Conservation (phyloP, 768 basidiomycete genomes). For the Boletus reticulatus region DNA sequence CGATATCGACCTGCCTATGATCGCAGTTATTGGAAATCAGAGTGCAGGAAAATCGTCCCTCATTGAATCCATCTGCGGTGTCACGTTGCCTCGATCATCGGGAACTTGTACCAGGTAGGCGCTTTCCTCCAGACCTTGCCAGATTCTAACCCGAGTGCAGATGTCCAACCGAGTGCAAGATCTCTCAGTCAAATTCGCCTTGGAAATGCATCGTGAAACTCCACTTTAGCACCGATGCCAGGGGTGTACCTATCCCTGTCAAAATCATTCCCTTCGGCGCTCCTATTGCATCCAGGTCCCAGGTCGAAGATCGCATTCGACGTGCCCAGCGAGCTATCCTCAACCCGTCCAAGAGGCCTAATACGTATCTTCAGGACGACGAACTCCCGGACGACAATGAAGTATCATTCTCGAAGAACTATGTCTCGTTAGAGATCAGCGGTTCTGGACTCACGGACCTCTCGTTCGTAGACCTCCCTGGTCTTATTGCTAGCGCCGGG, state of each 20-base stretch:
- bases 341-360: slow-evolving; percentile 42
- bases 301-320: slow-evolving; percentile 66
- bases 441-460: slow-evolving; percentile 60
- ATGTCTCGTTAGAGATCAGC: slow-evolving; percentile 56
- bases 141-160: slow-evolving; percentile 26
- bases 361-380: slow-evolving; percentile 14
- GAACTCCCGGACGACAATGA: slow-evolving; percentile 12
- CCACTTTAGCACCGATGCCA: slow-evolving; percentile 40
- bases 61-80: slow-evolving; percentile 74
- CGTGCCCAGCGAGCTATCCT: slow-evolving; percentile 66
- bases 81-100: slow-evolving; percentile 65
- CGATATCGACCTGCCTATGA: slow-evolving; percentile 71
- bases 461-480: slow-evolving; percentile 64
- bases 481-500: slow-evolving; percentile 58
- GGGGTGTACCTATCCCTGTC: slow-evolving; percentile 38
- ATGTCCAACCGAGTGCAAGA: slow-evolving; percentile 57
- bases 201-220: slow-evolving; percentile 57
- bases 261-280: slow-evolving; percentile 44
- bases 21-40: slow-evolving; percentile 73
- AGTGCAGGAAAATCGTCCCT: slow-evolving; percentile 77
- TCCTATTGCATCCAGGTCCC: slow-evolving; percentile 45
- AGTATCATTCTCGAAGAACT: slow-evolving; percentile 51
- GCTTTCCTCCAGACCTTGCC: background rate
- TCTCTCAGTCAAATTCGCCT: slow-evolving; percentile 36
- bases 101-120: slow-evolving; percentile 73